Base-by-base conservation (phyloP, 768 basidiomycete genomes). In the Leccinum boreale region DNA sequence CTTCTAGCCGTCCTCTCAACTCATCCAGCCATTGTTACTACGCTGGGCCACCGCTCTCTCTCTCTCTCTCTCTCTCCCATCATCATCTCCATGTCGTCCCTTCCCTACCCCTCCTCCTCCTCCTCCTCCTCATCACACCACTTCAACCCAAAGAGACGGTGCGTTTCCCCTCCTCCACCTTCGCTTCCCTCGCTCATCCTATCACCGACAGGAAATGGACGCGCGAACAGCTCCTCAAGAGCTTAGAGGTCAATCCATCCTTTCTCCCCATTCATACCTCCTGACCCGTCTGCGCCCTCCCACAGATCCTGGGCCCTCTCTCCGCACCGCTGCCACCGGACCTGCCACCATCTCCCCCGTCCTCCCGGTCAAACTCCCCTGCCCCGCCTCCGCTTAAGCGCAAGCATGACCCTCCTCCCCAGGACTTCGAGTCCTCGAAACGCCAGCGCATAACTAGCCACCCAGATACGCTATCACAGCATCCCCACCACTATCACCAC, bases 321-420 rank as follows among this genome's bases (percentile, higher is more conserved):
- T 66, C 70, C 35, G 57, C 70, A n/a, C 74, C 74, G 48, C 77
- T 80, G 52, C 77, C 80, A 56, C 73, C 77, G 60, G 72, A 76
- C 54, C 65, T 80, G 50, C 79, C 78, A 49, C 74, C 76, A 58
- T 77, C 80, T 66, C 76, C 81, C 56, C 77, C 79, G 26, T 68
- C 72, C 29, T 78, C 79, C 63, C 74, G 77, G 62, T 67, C 69
- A 62, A 66, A 75, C 68, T 79, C 80, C 61, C 78, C 76, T 46
- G 66, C 70, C 19, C 71, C 69, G 14, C 62, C 57, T 28, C 63
- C 69, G 4, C 60, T 55, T 64, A 79, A 81, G 66, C 77, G 79
- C 57, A 78, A 77, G 62, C 68, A 67, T 57, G 68, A 69, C 46
- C 55, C 61, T 28, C 35, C 61, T 28, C 35, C 66, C 1, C 60